A percentile compares a stretch with the other conserved stretches of the same genome.
Evolutionary conservation across 2,329 filamentous ascomycete genomes (phyloP).

Genomic region (Leptographium lundbergii): DNA sequence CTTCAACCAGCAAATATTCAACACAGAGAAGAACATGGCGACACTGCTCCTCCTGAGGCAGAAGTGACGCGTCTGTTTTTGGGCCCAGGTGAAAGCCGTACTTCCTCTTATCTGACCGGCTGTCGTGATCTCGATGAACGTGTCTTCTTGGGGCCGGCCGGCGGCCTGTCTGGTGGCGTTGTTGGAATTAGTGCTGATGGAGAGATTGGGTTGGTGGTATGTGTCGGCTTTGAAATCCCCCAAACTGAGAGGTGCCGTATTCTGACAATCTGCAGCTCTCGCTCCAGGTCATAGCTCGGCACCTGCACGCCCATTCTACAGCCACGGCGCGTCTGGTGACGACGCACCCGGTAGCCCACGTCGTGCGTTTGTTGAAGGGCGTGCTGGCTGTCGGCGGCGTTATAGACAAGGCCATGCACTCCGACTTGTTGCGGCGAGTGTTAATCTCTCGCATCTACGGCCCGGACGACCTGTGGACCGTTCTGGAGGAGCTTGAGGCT

Average conservation of each 20-base stretch:
- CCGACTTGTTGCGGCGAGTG: conserved; percentile 30
- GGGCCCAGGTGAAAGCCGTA: background rate
- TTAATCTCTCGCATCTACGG: conserved; percentile 46
- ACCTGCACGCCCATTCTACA: conserved; percentile 19
- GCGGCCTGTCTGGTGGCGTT: conserved; percentile 28
- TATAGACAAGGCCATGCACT: background rate
- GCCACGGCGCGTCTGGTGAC: conserved; percentile 32
- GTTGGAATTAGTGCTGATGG: conserved; percentile 42
- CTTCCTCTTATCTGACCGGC: conserved; percentile 20
- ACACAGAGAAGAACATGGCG: background rate
- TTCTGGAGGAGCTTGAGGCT: conserved; percentile 29
- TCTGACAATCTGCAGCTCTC: conserved; percentile 24
- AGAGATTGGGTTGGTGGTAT: conserved; percentile 26
- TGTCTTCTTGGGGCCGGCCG: conserved; percentile 33
- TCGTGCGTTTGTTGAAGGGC: conserved; percentile 30
- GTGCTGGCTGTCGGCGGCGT: conserved; percentile 19
- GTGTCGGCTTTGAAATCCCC: background rate
- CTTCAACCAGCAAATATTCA: background rate
- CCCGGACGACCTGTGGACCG: conserved; percentile 44
- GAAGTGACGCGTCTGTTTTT: background rate
- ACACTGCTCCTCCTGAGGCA: background rate
- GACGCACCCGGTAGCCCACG: conserved; percentile 26
- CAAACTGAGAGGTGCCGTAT: too few relatives aligned
- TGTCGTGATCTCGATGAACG: conserved; percentile 35
- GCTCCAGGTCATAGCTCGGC: conserved; percentile 32